Conservation (phyloP, 305 asterid genomes). For the Plantago coronopus region DNA sequence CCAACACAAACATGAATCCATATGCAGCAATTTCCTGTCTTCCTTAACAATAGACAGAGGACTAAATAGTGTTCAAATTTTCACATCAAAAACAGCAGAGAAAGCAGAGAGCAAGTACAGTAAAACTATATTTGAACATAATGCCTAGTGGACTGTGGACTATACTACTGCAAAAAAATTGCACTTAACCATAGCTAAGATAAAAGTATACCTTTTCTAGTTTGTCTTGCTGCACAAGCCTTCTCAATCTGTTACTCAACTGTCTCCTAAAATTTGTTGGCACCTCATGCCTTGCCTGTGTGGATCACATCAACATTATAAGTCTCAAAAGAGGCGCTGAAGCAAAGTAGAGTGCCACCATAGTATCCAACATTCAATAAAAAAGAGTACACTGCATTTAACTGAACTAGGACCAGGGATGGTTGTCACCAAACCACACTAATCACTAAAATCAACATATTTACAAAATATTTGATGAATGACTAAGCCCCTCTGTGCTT, state of each 20-base stretch:
- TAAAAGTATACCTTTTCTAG: slow-evolving; percentile 35
- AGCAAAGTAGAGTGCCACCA: not conserved
- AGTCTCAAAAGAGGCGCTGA: not conserved
- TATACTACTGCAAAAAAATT: not conserved
- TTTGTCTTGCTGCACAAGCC: slow-evolving; percentile 44
- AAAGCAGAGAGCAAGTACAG: no score
- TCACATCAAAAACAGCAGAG: not conserved
- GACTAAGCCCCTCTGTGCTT: no score
- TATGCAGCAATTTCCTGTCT: no score
- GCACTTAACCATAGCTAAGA: not conserved
- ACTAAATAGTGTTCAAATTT: not conserved
- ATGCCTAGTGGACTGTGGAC: not conserved
- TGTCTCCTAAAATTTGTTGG: slow-evolving; percentile 39
- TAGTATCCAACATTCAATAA: not conserved
- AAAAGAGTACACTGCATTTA: not conserved
- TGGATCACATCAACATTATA: not conserved
- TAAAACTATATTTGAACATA: no score
- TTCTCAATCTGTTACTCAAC: slow-evolving; percentile 39
- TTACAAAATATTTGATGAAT: no score
- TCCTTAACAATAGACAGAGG: no score
- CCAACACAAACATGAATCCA: no score
- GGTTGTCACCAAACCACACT: no score
- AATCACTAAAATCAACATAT: no score
- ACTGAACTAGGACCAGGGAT: no score
- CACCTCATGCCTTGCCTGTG: slow-evolving; percentile 41